Conservation (phyloP, 2,329 filamentous ascomycete genomes). For the Fusarium cicatricum region DNA sequence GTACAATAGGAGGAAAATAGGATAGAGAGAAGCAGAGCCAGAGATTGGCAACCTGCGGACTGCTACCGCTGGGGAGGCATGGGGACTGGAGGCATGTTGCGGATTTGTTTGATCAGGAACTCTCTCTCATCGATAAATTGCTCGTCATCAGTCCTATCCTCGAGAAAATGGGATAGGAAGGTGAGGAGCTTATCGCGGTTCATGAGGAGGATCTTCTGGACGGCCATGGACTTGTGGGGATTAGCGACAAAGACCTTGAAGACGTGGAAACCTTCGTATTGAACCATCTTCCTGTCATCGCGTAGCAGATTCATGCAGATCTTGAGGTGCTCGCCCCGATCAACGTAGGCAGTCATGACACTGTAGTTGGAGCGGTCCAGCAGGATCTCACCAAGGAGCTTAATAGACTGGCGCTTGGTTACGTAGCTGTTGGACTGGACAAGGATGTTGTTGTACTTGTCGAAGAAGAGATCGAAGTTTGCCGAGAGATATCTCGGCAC, state of each 20-base stretch:
- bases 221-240: slow-evolving; percentile 95
- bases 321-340: slow-evolving; percentile 94
- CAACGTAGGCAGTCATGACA: slow-evolving; percentile 97
- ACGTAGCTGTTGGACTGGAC: slow-evolving; percentile 96
- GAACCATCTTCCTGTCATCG: slow-evolving; percentile 98
- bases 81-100: slow-evolving; percentile 68
- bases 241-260: slow-evolving; percentile 99
- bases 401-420: slow-evolving; percentile 97
- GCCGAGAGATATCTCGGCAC: slow-evolving; percentile 86
- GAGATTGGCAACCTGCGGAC: background rate
- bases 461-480: slow-evolving; percentile 95
- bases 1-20: slow-evolving; percentile 13
- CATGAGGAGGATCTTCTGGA: slow-evolving; percentile 95
- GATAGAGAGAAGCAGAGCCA: background rate
- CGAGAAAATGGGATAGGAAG: slow-evolving; percentile 90
- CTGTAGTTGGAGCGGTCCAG: slow-evolving; percentile 96
- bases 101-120: slow-evolving; percentile 95
- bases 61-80: slow-evolving; percentile 59
- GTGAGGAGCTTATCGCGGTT: slow-evolving; percentile 90
- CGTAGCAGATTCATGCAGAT: slow-evolving; percentile 97
- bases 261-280: slow-evolving; percentile 98
- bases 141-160: slow-evolving; percentile 95
- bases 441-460: slow-evolving; percentile 85
- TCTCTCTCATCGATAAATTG: slow-evolving; percentile 99
- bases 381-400: slow-evolving; percentile 92